Evolutionary conservation across 2,329 filamentous ascomycete genomes (phyloP), one percentile per base, ranked within the genome.

Genomic region (Metarhizium robertsii): DNA sequence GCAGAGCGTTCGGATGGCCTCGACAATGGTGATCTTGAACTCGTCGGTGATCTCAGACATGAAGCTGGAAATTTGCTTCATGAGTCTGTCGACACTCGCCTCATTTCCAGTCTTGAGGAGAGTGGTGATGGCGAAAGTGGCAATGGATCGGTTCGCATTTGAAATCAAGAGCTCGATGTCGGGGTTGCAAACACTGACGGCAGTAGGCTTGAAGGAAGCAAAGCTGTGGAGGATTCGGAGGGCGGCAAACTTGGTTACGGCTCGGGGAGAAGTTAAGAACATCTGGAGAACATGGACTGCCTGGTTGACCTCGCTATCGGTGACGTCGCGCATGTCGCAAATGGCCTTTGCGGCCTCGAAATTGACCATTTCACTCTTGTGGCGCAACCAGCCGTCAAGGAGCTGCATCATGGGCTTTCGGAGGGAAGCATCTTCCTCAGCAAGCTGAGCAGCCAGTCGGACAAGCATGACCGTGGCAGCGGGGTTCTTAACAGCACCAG

Each of bases 11-110:
- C 94, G 88, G 67, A 99, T 96, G 46, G 94, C 94, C 72, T 99
- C 94, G 47, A 99, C 92, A 66, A 99, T 96, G n/a, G 94, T 99
- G 63, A 99, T 96, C 79, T 97, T 99, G 80, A 99, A 99, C 72
- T 99, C 94, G 68, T 99, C 94, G 6, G 92, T 96, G 62, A 97
- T 97, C 73, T 97, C 94, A 4, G 92, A 90, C 94, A 99, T 97
- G 77, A 99, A 96, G 43, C 88, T 87, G 29, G 90, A 91, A 60
- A 99, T 97, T 71, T 97, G 92, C 80, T 96, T 96, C 91, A 99
- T 96, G 62, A 99, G 75, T 54, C 94, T 86, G 70, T 99, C 94
- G 48, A 99, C 94, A 62, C 91, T 96, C 43, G 90, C 90, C 74
- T 99, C 94, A 68, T 97, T 99, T 58, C 94, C 94, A 11, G 94